Evolutionary conservation across 1,284 basidiomycete species (phyloP).

Genomic region (Inonotus hispidus): DNA sequence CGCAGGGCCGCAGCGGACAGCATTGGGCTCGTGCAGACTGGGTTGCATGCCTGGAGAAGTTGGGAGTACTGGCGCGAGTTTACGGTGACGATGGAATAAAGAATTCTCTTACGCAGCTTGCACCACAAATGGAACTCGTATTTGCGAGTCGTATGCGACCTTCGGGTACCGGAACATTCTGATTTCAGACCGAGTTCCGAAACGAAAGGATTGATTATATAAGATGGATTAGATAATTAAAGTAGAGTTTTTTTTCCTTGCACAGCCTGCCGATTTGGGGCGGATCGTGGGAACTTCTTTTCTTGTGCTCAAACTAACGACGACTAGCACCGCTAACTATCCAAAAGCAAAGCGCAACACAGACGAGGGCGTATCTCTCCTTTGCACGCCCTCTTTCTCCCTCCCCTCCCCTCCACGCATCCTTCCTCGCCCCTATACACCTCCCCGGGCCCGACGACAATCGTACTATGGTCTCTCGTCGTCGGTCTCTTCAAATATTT

Average conservation of each 20-base stretch:
- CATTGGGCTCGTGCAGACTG: slow-evolving; percentile 68
- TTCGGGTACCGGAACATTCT: slow-evolving; percentile 25
- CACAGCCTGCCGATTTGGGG: no score
- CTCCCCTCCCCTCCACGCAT: neutral
- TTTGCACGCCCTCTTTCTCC: slow-evolving; percentile 14
- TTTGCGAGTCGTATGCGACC: slow-evolving; percentile 48
- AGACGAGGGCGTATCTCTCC: slow-evolving; percentile 25
- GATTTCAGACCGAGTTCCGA: neutral
- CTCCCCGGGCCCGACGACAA: neutral
- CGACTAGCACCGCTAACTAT: neutral
- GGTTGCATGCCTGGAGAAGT: slow-evolving; percentile 42
- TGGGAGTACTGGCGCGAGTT: slow-evolving; percentile 42
- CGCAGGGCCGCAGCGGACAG: slow-evolving; percentile 49
- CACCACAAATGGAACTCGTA: slow-evolving; percentile 41
- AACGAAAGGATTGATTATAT: neutral
- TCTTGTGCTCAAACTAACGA: neutral
- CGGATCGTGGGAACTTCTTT: slow-evolving; percentile 18
- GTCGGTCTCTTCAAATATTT: slow-evolving; percentile 61
- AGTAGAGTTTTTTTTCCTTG: no score
- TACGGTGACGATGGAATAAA: slow-evolving; percentile 49
- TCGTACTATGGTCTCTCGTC: slow-evolving; percentile 30
- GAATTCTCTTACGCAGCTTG: slow-evolving; percentile 44
- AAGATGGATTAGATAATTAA: neutral
- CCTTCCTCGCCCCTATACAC: neutral
- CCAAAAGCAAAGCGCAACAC: no score